Evolutionary conservation across 495 filamentous ascomycete genomes (phyloP), one percentile per base, ranked within the genome.

Genomic region (Penicillium angulare): DNA sequence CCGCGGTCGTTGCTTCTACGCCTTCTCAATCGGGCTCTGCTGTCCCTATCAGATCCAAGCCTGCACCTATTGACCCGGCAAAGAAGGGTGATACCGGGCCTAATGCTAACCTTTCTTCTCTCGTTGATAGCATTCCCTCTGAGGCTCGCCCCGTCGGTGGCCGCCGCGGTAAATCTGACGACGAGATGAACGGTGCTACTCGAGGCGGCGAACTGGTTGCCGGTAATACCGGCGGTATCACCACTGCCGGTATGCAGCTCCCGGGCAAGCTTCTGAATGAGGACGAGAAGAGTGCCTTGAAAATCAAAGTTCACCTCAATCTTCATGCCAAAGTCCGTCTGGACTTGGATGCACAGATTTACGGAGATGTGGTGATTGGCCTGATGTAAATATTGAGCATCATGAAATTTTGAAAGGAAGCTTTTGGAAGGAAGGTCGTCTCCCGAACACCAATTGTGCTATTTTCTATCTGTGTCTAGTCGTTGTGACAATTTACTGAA

Each of bases 261-360:
- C 59, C 59, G 24, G 52, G 55, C 1, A 5, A 46, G 43, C 9
- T 35, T n/a, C 48, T 56, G 26, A 36, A 48, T 13, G 45, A 42
- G 32, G 49, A 59, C 4, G 52, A 62, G 13, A 58, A 58, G 50
- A 42, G 36, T 10, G 47, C 47, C 45, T 31, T 62, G 45, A 55
- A 59, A 38, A 59, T 62, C 49, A 62, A 59, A 32, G 44, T 62
- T 31, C 55, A 58, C 39, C 49, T 62, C 17, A 59, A 59, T 46
- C 31, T 59, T 10, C 52, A 58, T 23, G 55, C 59, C 12, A 58
- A 59, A 46, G 55, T 62, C 17, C 55, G 55, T 31, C 55, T 62
- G 1, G 59, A 62, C 1, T 49, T 62, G 20, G 59, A 62, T 36
- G 59, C 59, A n/a, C 48, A 62, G 49, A 44, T 62, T 41, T 62